Evolutionary conservation across 345 rosid genomes (phyloP).

Genomic region (Cochlearia excelsa): DNA sequence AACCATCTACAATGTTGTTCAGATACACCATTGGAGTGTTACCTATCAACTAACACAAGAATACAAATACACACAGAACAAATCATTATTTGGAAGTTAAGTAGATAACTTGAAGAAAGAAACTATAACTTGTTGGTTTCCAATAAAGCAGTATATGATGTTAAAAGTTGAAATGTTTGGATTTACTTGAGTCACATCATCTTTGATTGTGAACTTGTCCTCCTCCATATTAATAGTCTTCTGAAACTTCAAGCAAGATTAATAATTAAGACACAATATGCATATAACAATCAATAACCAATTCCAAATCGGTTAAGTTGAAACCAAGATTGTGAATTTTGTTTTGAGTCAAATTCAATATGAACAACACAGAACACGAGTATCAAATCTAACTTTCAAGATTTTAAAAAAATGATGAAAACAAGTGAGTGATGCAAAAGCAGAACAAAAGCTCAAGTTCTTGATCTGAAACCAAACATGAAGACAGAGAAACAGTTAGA

Average conservation of each 20-base stretch:
- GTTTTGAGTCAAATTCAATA: no score
- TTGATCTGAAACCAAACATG: slow-evolving; percentile 20
- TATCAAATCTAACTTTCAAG: not conserved
- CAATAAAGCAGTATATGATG: no score
- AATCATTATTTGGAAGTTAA: not conserved
- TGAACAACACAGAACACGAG: no score
- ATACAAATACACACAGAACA: not conserved
- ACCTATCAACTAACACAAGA: slow-evolving; percentile 48
- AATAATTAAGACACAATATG: no score
- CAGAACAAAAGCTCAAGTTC: not conserved
- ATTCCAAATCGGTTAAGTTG: no score
- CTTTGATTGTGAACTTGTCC: slow-evolving; percentile 42
- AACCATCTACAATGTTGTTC: slow-evolving; percentile 53
- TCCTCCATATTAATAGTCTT: not conserved
- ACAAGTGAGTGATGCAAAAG: not conserved
- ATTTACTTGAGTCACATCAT: slow-evolving; percentile 55
- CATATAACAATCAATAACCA: no score
- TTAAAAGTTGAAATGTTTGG: not conserved
- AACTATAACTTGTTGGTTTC: not conserved
- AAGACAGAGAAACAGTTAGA: not conserved
- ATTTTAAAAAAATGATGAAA: slow-evolving; percentile 4
- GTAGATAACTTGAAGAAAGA: slow-evolving; percentile 2
- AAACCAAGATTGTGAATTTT: no score
- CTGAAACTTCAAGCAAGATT: not conserved
- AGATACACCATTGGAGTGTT: slow-evolving; percentile 60